phyloP scores from a whole-genome alignment of 805 yeast species.

The Saccharomycopsis sp. region DNA sequence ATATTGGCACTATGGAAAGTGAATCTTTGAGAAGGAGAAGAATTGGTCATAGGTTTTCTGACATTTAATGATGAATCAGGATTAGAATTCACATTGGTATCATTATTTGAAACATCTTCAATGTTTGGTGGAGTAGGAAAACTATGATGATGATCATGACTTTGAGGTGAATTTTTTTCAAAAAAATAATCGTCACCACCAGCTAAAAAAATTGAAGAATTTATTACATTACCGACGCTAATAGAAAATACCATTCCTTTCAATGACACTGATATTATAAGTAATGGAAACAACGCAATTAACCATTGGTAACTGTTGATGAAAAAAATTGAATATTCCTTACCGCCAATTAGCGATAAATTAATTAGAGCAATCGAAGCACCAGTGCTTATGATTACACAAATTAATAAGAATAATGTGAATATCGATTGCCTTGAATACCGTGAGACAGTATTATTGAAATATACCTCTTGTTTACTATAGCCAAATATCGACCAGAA shows the following conservation, averaged over 20 bases:
- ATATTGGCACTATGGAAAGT: conserved; percentile 4
- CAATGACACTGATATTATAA: background rate
- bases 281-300: background rate
- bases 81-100: too few relatives aligned
- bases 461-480: background rate
- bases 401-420: background rate
- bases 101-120: too few relatives aligned
- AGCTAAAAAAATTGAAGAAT: background rate
- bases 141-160: too few relatives aligned
- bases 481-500: background rate
- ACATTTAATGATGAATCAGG: too few relatives aligned
- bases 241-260: background rate
- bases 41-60: background rate
- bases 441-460: background rate
- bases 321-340: background rate
- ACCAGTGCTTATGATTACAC: background rate
- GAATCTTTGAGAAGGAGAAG: background rate
- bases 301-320: background rate
- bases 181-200: too few relatives aligned
- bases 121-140: too few relatives aligned
- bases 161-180: too few relatives aligned
- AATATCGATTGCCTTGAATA: background rate
- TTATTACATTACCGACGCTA: background rate
- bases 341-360: background rate
- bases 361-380: background rate